Evolutionary conservation across 2,329 filamentous ascomycete species (phyloP).

Genomic region (Ophiostoma angusticollis): DNA sequence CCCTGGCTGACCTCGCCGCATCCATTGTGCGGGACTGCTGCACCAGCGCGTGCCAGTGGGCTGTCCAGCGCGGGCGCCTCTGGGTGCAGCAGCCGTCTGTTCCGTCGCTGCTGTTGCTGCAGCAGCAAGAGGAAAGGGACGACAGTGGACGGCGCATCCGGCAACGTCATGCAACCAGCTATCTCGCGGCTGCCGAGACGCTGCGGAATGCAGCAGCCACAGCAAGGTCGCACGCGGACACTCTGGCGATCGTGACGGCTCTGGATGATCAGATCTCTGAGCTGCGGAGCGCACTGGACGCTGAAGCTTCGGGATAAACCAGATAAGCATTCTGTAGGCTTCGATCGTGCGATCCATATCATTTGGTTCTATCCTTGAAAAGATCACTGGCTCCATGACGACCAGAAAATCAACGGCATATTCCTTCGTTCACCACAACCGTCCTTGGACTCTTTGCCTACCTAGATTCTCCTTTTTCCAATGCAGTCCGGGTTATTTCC

Average conservation of each 20-base stretch:
- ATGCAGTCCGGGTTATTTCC: constrained; percentile 6
- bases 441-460: too few species aligned
- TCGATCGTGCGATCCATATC: too few species aligned
- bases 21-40: constrained; percentile 13
- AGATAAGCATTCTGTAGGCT: too few species aligned
- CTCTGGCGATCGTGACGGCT: neutral
- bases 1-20: constrained; percentile 11
- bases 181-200: constrained; percentile 1
- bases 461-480: neutral
- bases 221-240: constrained; percentile 8
- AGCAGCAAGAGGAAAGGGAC: neutral
- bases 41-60: constrained; percentile 7
- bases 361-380: too few species aligned
- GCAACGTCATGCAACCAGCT: neutral
- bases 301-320: too few species aligned
- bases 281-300: neutral
- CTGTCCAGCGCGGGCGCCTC: neutral
- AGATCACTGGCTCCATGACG: too few species aligned
- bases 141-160: neutral
- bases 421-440: too few species aligned
- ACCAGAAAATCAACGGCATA: too few species aligned
- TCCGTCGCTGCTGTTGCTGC: neutral
- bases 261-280: neutral
- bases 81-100: constrained; percentile 1
- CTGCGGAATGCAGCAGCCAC: constrained; percentile 4